Evolutionary conservation across 2,329 filamentous ascomycete genomes (phyloP).

Genomic region (Teratosphaeria pseudoeucalypti): DNA sequence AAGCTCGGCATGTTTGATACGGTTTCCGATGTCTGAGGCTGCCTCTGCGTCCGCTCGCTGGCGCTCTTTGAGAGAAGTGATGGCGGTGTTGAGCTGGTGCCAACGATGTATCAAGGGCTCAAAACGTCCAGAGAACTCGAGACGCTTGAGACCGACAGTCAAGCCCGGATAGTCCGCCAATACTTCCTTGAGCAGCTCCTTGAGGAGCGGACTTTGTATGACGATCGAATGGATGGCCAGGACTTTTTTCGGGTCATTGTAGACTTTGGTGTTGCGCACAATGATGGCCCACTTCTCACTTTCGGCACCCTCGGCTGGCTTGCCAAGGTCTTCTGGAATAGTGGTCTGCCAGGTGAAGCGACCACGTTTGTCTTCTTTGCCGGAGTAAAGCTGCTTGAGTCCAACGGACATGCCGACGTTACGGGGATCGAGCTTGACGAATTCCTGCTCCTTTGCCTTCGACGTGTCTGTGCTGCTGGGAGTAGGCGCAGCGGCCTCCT

Average conservation of each 20-base stretch:
- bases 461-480: not conserved
- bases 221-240: constrained; percentile 51
- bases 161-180: constrained; percentile 41
- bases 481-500: not conserved
- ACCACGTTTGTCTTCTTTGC: constrained; percentile 42
- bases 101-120: constrained; percentile 57
- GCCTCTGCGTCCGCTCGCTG: not conserved
- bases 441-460: not conserved
- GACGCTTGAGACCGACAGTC: constrained; percentile 46
- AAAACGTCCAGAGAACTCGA: constrained; percentile 50
- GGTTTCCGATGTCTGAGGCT: constrained; percentile 3
- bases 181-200: constrained; percentile 45
- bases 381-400: constrained; percentile 40
- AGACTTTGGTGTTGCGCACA: constrained; percentile 44
- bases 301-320: constrained; percentile 50
- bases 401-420: constrained; percentile 30
- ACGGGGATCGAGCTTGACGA: constrained; percentile 2
- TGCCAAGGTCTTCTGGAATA: constrained; percentile 44
- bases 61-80: constrained; percentile 13
- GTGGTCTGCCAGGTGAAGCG: constrained; percentile 46
- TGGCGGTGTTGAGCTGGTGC: constrained; percentile 35
- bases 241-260: constrained; percentile 46
- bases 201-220: constrained; percentile 53
- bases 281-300: constrained; percentile 53
- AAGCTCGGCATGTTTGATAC: constrained; percentile 28